Evolutionary conservation across 148 eudicot species (phyloP).

Genomic region (Heliosperma pusillum): DNA sequence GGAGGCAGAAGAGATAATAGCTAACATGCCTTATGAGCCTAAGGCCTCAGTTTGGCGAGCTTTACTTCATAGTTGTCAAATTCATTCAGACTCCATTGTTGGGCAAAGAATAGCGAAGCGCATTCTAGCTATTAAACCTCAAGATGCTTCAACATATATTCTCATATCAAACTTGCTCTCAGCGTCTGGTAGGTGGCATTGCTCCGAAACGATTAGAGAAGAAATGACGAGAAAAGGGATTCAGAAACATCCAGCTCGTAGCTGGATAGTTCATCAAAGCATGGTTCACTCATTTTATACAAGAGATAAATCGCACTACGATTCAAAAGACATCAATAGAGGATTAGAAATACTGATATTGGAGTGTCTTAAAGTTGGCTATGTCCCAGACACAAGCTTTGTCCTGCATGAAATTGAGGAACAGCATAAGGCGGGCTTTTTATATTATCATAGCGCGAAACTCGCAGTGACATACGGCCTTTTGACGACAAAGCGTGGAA

Average conservation of each 20-base stretch:
- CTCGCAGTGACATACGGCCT: conserved; percentile 70
- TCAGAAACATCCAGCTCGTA: conserved; percentile 58
- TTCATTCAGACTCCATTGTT: conserved; percentile 33
- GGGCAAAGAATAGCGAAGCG: conserved; percentile 56
- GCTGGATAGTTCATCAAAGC: conserved; percentile 68
- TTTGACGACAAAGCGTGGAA: conserved; percentile 44
- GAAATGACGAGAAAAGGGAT: conserved; percentile 70
- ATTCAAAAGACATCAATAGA: conserved; percentile 61
- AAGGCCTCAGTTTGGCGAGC: conserved; percentile 69
- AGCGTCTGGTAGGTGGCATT: conserved; percentile 88
- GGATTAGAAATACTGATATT: conserved; percentile 62
- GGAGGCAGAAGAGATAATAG: conserved; percentile 66
- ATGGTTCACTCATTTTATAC: conserved; percentile 65
- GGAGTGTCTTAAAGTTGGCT: conserved; percentile 79
- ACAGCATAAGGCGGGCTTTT: conserved; percentile 69
- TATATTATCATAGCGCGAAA: conserved; percentile 87
- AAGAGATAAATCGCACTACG: conserved; percentile 64
- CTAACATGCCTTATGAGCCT: conserved; percentile 59
- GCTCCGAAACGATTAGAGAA: conserved; percentile 58
- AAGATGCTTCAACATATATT: conserved; percentile 62
- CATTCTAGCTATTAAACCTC: conserved; percentile 61
- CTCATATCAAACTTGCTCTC: conserved; percentile 72
- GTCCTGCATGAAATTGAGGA: conserved; percentile 98
- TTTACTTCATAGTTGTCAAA: conserved; percentile 61
- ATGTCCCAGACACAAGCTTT: conserved; percentile 85